A percentile compares a stretch with the other conserved stretches of the same genome.
These are phyloP conservation scores for Cutaneotrichosporon curvatum DNA, from an alignment of 1,284 basidiomycete genomes.

Conservation along the genomic window DNA sequence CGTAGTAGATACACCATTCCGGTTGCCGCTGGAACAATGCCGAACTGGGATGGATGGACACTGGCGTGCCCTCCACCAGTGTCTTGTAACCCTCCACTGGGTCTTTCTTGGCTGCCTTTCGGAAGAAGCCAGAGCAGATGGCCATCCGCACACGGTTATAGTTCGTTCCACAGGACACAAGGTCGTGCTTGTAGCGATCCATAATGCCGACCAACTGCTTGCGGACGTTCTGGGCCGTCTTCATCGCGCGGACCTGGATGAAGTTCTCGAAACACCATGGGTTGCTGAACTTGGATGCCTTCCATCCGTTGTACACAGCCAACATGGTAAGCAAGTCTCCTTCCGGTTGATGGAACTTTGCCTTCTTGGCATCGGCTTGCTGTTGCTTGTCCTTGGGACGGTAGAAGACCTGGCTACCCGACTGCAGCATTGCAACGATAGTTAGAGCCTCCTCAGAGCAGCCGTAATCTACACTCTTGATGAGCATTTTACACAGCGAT, in stretches of 20 bases:
- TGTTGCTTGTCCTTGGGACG: constrained; percentile 98
- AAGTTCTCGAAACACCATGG: constrained; percentile 98
- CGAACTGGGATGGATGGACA: constrained; percentile 96
- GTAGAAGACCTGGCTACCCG: constrained; percentile 94
- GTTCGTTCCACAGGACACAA: constrained; percentile 68
- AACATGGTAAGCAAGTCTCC: constrained; percentile 93
- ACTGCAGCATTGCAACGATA: constrained; percentile 89
- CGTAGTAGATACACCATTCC: constrained; percentile 71
- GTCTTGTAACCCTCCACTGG: constrained; percentile 80
- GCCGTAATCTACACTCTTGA: constrained; percentile 92
- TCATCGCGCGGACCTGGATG: constrained; percentile 93
- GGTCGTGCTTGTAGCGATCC: constrained; percentile 97
- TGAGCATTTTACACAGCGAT: constrained; percentile 92
- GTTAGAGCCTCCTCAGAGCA: constrained; percentile 97
- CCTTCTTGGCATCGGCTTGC: constrained; percentile 62
- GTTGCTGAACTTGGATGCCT: constrained; percentile 85
- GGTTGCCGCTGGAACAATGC: constrained; percentile 90
- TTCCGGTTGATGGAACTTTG: constrained; percentile 61
- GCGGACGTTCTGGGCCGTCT: constrained; percentile 92
- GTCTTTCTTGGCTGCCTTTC: constrained; percentile 86
- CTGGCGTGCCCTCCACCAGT: constrained; percentile 91
- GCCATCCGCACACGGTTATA: constrained; percentile 90
- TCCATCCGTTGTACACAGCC: constrained; percentile 98
- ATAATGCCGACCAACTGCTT: constrained; percentile 98
- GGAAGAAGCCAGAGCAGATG: constrained; percentile 94